These are phyloP conservation scores for Clitoria ternatea DNA, from an alignment of 306 rosid genomes.

Conservation along the genomic window DNA sequence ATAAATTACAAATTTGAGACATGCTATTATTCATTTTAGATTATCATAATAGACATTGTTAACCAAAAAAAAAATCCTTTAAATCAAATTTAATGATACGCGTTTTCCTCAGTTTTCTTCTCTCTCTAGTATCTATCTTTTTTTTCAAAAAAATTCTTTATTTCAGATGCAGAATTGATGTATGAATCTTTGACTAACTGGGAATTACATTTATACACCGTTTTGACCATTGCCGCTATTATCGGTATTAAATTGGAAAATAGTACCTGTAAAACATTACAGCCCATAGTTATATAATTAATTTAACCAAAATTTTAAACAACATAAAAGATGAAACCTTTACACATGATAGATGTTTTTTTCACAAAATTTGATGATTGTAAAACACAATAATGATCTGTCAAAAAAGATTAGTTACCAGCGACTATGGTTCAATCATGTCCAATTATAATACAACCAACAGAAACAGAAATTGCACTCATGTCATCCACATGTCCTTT, in stretches of 20 bases:
- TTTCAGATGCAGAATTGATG: neutral
- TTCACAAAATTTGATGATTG: neutral
- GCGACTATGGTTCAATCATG: slow-evolving; percentile 22
- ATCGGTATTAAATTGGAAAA: neutral
- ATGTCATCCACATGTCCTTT: slow-evolving; percentile 33
- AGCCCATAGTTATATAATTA: too few species aligned
- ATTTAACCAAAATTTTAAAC: neutral
- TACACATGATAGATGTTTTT: neutral
- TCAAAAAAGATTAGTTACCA: neutral
- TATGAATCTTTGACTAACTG: neutral
- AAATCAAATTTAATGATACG: too few species aligned
- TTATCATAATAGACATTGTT: too few species aligned
- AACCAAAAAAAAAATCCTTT: too few species aligned
- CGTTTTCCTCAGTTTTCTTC: neutral
- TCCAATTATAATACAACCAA: slow-evolving; percentile 10
- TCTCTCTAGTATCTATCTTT: neutral
- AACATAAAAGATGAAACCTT: neutral
- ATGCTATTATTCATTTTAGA: too few species aligned
- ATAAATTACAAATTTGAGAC: too few species aligned
- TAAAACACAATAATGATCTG: neutral
- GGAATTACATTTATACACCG: neutral
- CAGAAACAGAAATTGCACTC: slow-evolving; percentile 27
- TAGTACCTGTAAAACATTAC: too few species aligned
- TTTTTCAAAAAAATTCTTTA: neutral
- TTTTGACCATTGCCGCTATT: neutral